Percentiles rank a stretch among this genome's conserved stretches.
phyloP scores from a whole-genome alignment of 768 basidiomycete species.

The Mycena polygramma region DNA sequence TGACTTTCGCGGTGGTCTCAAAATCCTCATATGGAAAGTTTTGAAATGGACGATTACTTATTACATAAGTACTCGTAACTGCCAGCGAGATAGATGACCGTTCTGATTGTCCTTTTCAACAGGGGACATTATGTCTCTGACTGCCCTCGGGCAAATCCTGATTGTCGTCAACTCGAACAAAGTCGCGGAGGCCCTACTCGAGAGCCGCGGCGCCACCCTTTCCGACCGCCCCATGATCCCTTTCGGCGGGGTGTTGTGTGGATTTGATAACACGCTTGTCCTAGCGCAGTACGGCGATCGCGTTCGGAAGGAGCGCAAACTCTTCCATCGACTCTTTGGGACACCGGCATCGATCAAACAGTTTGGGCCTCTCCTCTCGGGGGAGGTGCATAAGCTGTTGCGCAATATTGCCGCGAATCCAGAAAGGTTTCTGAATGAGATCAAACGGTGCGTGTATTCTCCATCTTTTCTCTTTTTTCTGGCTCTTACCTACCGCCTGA shows the following conservation, averaged over 20 bases:
- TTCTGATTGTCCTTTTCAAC: background rate
- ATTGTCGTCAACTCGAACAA: background rate
- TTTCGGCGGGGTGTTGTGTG: constrained; percentile 23
- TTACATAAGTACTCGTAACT: no score
- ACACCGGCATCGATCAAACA: constrained; percentile 14
- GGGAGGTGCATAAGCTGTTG: constrained; percentile 8
- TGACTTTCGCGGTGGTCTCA: no score
- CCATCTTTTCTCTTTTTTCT: background rate
- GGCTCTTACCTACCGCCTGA: background rate
- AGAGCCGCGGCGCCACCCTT: background rate
- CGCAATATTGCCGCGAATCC: constrained; percentile 8
- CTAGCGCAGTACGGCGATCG: constrained; percentile 33
- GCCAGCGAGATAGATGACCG: no score
- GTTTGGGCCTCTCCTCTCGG: constrained; percentile 2
- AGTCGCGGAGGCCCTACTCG: background rate
- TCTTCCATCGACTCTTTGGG: constrained; percentile 33
- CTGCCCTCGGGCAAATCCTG: background rate
- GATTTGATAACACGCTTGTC: constrained; percentile 33
- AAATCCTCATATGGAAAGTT: no score
- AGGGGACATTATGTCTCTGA: constrained; percentile 7
- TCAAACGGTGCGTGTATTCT: constrained; percentile 5
- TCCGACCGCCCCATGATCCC: background rate
- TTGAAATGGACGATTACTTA: no score
- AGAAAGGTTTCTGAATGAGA: background rate
- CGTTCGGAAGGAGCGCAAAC: constrained; percentile 32